Evolutionary conservation across 331 rosid genomes (phyloP), one percentile per base, ranked within the genome.

Genomic region (Stylosanthes scabra): DNA sequence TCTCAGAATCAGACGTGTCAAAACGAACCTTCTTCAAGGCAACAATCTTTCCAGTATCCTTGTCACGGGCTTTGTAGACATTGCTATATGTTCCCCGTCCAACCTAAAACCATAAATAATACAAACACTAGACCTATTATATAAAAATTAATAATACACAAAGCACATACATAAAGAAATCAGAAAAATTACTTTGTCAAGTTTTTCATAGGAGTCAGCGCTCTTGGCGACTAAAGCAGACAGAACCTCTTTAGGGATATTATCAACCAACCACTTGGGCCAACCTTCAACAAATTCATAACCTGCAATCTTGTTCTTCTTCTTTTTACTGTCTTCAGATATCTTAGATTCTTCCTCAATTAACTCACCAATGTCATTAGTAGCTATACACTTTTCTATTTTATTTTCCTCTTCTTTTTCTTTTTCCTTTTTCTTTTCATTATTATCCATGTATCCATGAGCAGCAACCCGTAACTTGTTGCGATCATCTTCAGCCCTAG

Each of bases 71-170:
- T 82, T 88, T 86, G 77, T 88, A 88, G 37, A 88, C 90, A 62
- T 88, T 88, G 75, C 89, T 82, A 52, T 88, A 88, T 10, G 87
- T 86, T 83, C 93, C 93, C 29, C 76, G 89, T 2, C 93, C 90
- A 8, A 82, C 10, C 87, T 84, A 74, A 20, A 79, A 8, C 28
- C 67, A 8, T 8, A 14, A 58, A 4, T 2, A 54, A 41, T 6
- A 41, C 7, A 41, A 51, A n/a, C n/a, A n/a, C n/a, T 9, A 51
- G 11, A 25, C 4, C 1, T 31, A 31, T 31, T 31, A 31, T 31
- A 31, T 31, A 31, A 31, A 31, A 31, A 5, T n/a, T 51, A 14
- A 51, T 51, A 6, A 0, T n/a, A 49, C 2, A 47, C 0, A 49
- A 12, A 8, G 7, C 9, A 15, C 55, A 12, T 12, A 49, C 3